Percentiles rank a stretch among this genome's conserved stretches.
Evolutionary conservation across 2,329 filamentous ascomycete genomes (phyloP).

Genomic region (Neofusicoccum cordaticola): DNA sequence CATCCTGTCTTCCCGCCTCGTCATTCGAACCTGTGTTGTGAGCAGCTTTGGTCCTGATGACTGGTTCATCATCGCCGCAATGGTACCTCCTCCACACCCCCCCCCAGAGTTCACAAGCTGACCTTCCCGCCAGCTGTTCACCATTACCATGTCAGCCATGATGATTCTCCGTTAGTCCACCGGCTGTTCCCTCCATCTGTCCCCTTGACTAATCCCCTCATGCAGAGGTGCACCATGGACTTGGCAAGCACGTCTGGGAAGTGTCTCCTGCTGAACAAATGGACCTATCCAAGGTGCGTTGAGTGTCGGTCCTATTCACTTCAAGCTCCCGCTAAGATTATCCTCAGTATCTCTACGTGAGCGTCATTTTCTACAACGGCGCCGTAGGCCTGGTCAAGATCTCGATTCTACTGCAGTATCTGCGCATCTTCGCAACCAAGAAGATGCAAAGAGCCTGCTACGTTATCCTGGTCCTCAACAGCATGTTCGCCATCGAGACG

Average conservation of each 20-base stretch:
- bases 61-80: conserved; percentile 10
- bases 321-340: not conserved
- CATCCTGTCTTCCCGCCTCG: not conserved
- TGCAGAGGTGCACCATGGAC: conserved; percentile 5
- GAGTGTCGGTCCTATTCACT: not conserved
- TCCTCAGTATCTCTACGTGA: conserved; percentile 27
- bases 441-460: conserved; percentile 25
- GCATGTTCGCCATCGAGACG: conserved; percentile 22
- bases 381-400: conserved; percentile 32
- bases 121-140: not conserved
- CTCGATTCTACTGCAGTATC: conserved; percentile 35
- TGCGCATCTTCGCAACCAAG: conserved; percentile 30
- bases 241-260: conserved; percentile 5
- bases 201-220: not conserved
- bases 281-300: not conserved
- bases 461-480: conserved; percentile 26
- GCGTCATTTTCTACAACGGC: conserved; percentile 32
- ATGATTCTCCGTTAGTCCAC: not conserved
- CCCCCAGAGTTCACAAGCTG: not conserved
- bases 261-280: not conserved
- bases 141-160: not conserved
- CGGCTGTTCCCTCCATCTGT: not conserved
- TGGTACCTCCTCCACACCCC: not conserved
- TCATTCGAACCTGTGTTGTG: not conserved
- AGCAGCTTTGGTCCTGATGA: conserved; percentile 10